Base-by-base conservation (phyloP, 805 yeast genomes). In the Suhomyces sp. region DNA sequence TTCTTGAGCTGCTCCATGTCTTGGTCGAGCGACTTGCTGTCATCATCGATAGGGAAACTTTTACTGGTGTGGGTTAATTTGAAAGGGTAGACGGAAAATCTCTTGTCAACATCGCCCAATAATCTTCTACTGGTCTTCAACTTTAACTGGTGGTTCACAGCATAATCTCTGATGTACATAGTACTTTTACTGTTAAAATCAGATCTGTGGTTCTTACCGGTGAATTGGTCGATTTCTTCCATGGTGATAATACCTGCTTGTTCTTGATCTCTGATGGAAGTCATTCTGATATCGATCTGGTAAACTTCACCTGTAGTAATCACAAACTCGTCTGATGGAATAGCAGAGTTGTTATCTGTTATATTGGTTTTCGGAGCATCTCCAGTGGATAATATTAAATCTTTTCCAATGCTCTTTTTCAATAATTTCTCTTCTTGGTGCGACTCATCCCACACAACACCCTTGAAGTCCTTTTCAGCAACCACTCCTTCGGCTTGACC, bases 401-500 rank as follows among this genome's bases (percentile, higher is more conserved):
- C 79, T 52, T 72, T 68, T 17, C 65, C 51, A 49, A 56, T 49
- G 62, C 47, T 70, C 61, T 71, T 76, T 53, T 66, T 67, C 52
- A 86, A 72, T 52, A 87, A 73, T 21, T 66, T 64, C 37, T 76
- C 75, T 72, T 88, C 96, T 71, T 87, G 94, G 68, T 87, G 87
- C 37, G 85, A 77, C 72, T 88, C 96, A 49, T 86, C 80, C 96
- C 96, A 88, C 24, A 81, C 87, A 50, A 92, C 96, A 65, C 97
- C 97, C 71, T 93, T 92, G 72, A 87, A 89, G 58, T 89, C 97
- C 64, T 85, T 81, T 74, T 93, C 99, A 37, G 92, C 93, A 57
- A 91, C 94, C 50, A 91, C 76, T 66, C 91, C 94, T 65, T 90
- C 96, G 53, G 92, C 86, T 76, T 94, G 99, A 49, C 99, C 99